Base-by-base conservation (phyloP, 139 green algal species). In the Mesotaenium endlicherianum region DNA sequence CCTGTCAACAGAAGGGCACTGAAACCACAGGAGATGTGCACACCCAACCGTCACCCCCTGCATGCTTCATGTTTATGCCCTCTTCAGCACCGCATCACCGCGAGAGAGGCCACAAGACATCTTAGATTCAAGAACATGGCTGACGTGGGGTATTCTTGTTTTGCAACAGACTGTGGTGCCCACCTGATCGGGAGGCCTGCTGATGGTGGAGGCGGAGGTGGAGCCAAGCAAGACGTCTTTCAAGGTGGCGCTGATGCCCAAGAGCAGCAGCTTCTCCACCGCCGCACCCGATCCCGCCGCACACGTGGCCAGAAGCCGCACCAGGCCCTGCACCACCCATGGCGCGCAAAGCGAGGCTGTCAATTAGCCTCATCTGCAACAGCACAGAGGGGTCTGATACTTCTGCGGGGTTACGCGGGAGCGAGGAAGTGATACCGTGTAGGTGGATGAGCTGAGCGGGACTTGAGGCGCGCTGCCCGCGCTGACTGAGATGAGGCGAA, bases 401-500 rank as follows among this genome's bases (percentile, higher is more conserved):
- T n/a, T n/a, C n/a, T n/a, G n/a, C n/a, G n/a, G n/a, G n/a, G n/a
- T n/a, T n/a, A n/a, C n/a, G n/a, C n/a, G n/a, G n/a, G n/a, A n/a
- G 69, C 47, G 34, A 44, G 6, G 11, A 14, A 47, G 60, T 72
- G 60, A 64, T 82, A 86, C 79, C 26, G 67, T 79, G 67, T 70
- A 83, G 5, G 70, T 86, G 8, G 82, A 40, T 50, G 81, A 26
- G 81, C 57, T 81, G 77, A 84, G 80, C 14, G 81, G 26, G 3
- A 11, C 80, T 34, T 59, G 77, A 58, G 81, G 68, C 47, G 4
- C 39, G 4, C 36, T 81, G 20, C 81, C 42, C 16, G 5, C 47
- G 16, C 79, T 42, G 14, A 38, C 77, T 8, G 87, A 71, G 41
- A 97, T 92, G 75, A 97, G 91, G 40, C 94, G 87, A 49, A 95